Evolutionary conservation across 768 basidiomycete species (phyloP).

Genomic region (Pseudohyphozyma bogoriensis): DNA sequence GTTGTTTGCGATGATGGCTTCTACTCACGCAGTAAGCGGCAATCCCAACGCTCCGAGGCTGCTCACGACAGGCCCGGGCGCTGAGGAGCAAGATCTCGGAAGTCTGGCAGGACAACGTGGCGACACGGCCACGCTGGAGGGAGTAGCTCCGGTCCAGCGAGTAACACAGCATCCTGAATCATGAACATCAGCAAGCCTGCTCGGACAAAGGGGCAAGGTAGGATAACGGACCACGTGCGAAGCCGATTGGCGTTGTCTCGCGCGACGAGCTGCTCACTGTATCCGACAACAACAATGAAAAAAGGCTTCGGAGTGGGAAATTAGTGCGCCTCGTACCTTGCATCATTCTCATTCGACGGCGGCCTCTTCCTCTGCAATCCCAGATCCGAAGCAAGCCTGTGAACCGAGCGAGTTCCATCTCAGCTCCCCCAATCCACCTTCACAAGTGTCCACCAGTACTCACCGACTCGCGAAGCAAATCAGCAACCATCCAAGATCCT

Average conservation of each 20-base stretch:
- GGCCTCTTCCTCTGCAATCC: not conserved
- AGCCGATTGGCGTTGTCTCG: not conserved
- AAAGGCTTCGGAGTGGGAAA: no score
- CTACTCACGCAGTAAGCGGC: not conserved
- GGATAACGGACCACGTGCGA: not conserved
- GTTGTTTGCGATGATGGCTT: not conserved
- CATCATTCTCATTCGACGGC: not conserved
- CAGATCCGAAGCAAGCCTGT: not conserved
- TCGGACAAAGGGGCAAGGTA: no score
- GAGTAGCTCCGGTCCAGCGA: not conserved
- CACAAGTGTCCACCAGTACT: not conserved
- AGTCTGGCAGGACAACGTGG: not conserved
- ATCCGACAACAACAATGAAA: not conserved
- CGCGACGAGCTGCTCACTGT: not conserved
- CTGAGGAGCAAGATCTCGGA: not conserved
- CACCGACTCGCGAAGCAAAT: not conserved
- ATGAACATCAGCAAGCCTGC: no score
- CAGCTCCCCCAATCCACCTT: not conserved
- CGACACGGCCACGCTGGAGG: not conserved
- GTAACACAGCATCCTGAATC: not conserved
- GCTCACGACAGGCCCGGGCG: not conserved
- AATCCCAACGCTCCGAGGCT: not conserved
- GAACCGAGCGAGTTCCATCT: not conserved
- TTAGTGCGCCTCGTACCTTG: not conserved
- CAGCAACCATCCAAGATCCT: not conserved